phyloP scores from a whole-genome alignment of 2,329 filamentous ascomycete species.

The Bipolaris sorokiniana region DNA sequence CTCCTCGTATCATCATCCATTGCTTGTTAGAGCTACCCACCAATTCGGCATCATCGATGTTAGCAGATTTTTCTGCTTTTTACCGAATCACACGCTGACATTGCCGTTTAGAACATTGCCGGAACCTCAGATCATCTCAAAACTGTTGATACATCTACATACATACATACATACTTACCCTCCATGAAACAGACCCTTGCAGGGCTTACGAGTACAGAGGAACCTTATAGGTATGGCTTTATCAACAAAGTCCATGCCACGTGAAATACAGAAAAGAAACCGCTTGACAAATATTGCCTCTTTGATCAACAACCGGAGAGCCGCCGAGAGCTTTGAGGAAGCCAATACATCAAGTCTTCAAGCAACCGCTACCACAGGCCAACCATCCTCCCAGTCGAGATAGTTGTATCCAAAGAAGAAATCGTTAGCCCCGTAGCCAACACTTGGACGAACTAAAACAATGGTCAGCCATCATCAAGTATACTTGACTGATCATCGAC shows the following conservation, averaged over 20 bases:
- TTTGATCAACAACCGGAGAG: background rate
- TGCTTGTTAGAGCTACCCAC: background rate
- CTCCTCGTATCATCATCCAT: conserved; percentile 1
- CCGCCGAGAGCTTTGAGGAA: background rate
- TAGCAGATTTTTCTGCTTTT: background rate
- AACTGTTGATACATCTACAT: background rate
- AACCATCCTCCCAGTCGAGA: conserved; percentile 36
- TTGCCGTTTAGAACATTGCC: too few species aligned
- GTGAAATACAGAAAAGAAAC: background rate
- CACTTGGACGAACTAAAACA: conserved; percentile 26
- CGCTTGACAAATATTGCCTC: background rate
- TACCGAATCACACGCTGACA: background rate
- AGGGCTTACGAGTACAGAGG: background rate
- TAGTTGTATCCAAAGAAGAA: conserved; percentile 43
- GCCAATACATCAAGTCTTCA: background rate
- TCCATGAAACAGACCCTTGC: background rate
- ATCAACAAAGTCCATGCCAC: background rate
- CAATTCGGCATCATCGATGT: background rate
- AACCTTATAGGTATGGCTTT: background rate
- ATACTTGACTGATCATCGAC: background rate
- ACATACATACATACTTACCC: background rate
- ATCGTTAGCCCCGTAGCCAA: conserved; percentile 33
- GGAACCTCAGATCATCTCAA: background rate
- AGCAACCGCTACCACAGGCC: conserved; percentile 33
- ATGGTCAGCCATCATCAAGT: conserved; percentile 5